Evolutionary conservation across 768 basidiomycete species (phyloP), one percentile per base, ranked within the genome.

Genomic region (Mycena olivaceomarginata): DNA sequence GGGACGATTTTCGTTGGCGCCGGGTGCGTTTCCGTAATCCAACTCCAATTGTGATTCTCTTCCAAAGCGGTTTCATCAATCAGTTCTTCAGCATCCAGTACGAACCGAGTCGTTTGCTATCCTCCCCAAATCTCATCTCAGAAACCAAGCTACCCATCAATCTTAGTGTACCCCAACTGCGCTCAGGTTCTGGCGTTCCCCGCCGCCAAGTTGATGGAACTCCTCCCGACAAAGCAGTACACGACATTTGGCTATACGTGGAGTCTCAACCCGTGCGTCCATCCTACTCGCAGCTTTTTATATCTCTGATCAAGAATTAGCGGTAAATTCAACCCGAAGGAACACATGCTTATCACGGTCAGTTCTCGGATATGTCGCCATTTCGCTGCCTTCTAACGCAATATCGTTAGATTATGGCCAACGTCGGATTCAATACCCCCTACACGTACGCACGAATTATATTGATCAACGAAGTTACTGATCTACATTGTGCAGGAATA

Each of bases 311-410:
- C 39, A 13, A 15, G 13, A 20, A 62, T 82, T 77, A 87, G 87
- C 0, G 93, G 93, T 1, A 90, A 88, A 1, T 94, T 94, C 83
- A 92, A 88, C 77, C 88, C 92, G 84, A 94, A 94, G 85, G 93
- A 94, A 77, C 93, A 94, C 80, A 87, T 91, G 75, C 86, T 88
- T 76, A 92, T 90, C 81, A 90, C 90, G 64, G 77, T 75, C 31
- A 41, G 40, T 40, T 15, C 13, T 40, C 16, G 37, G 37, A 15
- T n/a, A 12, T 18, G 4, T n/a, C 46, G 18, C n/a, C 25, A 16
- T 48, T 43, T 48, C 13, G 43, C n/a, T 4, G 9, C 53, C 13
- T 18, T n/a, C 15, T 15, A 18, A 51, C 20, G 12, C 13, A 8
- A 66, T 60, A 20, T 25, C 7, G 41, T 31, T 41, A 78, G 72